These are phyloP conservation scores for Rubia peregrina DNA, from an alignment of 305 asterid species.

Conservation along the genomic window DNA sequence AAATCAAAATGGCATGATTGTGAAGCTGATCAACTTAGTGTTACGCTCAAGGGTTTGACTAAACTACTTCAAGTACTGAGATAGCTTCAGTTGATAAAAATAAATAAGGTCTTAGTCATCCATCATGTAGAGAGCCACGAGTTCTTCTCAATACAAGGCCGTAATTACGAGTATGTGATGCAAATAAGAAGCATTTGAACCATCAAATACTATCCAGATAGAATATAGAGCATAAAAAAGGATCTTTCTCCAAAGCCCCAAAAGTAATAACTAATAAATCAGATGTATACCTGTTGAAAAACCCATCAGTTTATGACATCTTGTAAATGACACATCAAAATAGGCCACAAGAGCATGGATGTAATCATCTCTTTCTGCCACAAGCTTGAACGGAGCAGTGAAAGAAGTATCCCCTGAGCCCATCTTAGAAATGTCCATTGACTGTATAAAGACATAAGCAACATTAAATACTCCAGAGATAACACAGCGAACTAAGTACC, in stretches of 20 bases:
- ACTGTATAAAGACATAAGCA: constrained; percentile 32
- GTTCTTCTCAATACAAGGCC: neutral
- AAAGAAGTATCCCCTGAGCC: constrained; percentile 72
- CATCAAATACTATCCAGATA: neutral
- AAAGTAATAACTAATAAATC: constrained; percentile 2
- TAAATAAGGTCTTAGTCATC: neutral
- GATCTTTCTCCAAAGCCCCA: neutral
- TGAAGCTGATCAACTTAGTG: neutral
- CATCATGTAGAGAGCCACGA: neutral
- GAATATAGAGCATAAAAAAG: neutral
- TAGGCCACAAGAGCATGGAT: constrained; percentile 94
- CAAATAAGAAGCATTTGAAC: neutral
- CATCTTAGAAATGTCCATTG: constrained; percentile 98
- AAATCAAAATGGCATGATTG: neutral
- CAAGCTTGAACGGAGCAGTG: constrained; percentile 87
- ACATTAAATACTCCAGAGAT: neutral
- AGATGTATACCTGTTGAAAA: constrained; percentile 73
- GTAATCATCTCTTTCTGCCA: constrained; percentile 84
- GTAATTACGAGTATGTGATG: neutral
- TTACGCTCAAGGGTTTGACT: neutral
- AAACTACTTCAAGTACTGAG: neutral
- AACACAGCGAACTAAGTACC: neutral
- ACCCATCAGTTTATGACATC: constrained; percentile 77
- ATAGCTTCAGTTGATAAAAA: neutral
- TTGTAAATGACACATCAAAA: constrained; percentile 86